phyloP scores from a whole-genome alignment of 2,329 filamentous ascomycete genomes.

The Orbilia blumenaviensis region DNA sequence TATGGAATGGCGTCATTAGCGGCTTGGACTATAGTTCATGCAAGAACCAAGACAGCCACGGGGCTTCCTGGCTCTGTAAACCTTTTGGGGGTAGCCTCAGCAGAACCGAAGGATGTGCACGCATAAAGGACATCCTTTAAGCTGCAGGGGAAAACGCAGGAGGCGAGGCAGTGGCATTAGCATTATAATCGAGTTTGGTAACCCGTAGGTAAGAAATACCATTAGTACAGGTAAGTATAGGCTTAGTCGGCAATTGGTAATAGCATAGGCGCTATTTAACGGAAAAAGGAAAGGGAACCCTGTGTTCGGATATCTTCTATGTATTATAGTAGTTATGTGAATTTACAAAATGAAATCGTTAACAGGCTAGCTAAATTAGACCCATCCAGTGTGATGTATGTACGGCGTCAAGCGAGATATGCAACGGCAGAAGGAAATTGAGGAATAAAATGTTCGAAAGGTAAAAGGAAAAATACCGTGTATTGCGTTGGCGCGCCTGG shows the following conservation, averaged over 20 bases:
- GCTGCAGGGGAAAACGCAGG: neutral
- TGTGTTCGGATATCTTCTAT: neutral
- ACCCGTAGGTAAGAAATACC: neutral
- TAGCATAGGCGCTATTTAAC: neutral
- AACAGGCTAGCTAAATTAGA: neutral
- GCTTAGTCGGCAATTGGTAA: neutral
- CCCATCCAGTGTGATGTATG: neutral
- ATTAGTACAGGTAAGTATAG: neutral
- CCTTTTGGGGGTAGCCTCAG: no score
- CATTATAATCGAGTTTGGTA: neutral
- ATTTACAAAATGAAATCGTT: neutral
- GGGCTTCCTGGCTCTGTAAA: no score
- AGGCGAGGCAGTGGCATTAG: neutral
- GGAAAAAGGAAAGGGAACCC: no score
- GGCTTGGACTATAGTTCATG: neutral
- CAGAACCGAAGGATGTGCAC: no score
- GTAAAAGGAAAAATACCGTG: neutral
- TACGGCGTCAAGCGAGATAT: neutral
- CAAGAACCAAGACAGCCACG: neutral
- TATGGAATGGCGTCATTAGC: neutral
- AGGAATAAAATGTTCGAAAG: neutral
- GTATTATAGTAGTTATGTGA: neutral
- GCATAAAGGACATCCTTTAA: no score
- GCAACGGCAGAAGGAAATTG: neutral
- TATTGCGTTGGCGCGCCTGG: neutral